Evolutionary conservation across 2,329 filamentous ascomycete genomes (phyloP), one percentile per base, ranked within the genome.

Genomic region (Corniculantispora saksenae): DNA sequence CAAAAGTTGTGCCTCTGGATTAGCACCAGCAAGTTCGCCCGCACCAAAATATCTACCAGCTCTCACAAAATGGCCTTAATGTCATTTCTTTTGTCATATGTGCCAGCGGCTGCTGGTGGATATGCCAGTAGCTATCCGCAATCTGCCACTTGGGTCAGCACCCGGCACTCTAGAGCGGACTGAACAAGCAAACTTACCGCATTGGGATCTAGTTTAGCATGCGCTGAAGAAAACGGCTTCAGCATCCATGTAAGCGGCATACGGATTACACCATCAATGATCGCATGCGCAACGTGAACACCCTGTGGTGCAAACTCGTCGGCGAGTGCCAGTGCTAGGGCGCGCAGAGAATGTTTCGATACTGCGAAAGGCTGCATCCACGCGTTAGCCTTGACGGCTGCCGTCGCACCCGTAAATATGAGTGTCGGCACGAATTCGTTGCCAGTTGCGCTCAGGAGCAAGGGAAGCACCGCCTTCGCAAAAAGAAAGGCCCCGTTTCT

Each of bases 231-330:
- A 7, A 66, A 27, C 21, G 64, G 64, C 53, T 66, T 66, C 64
- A 66, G 15, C 15, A 54, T 21, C 64, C 64, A 62, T 3, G 64
- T 66, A 9, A 66, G 35, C 8, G 64, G 64, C 64, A 66, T 66
- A 5, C 64, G 58, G 58, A 66, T 66, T 12, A 66, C 58, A 13
- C 64, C 64, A 25, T 66, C 64, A 27, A 66, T 61, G n/a, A 66
- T 62, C 1, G 58, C 64, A 32, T 66, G 64, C 21, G 64, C 64
- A 32, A 66, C 64, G 21, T 66, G 64, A 23, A 66, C 64, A 2
- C 64, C 64, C 3, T 66, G 57, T 17, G 64, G 64, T 51, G 21
- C 58, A 57, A 66, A 66, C 45, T 66, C 64, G 3, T 66, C 43
- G 1, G 43, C 40, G 12, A 66, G 53, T 7, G 51, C 23, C 25